These are phyloP conservation scores for Hyphopichia fennica DNA, from an alignment of 1,139 yeast genomes.

Conservation along the genomic window DNA sequence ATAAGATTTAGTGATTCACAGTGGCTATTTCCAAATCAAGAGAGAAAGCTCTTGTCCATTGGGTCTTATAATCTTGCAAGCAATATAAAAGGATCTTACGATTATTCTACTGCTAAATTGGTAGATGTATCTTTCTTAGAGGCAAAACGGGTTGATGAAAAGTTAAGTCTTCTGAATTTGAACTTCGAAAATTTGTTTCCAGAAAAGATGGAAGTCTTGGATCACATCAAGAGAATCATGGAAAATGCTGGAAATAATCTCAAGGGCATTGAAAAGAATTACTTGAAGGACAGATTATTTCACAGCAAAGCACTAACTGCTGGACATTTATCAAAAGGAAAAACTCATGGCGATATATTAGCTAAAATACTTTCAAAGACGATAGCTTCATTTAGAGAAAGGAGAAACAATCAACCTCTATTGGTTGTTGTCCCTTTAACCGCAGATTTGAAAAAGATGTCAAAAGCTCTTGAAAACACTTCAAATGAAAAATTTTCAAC, in stretches of 20 bases:
- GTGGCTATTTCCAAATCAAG: slow-evolving; percentile 15
- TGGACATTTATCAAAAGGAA: neutral
- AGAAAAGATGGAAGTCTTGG: neutral
- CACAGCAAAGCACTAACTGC: neutral
- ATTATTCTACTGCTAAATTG: neutral
- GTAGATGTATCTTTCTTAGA: neutral
- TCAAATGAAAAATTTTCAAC: neutral
- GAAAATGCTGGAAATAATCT: neutral
- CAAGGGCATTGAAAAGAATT: neutral
- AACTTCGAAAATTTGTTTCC: neutral
- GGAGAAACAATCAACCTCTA: neutral
- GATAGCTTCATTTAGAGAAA: neutral
- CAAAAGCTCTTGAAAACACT: neutral
- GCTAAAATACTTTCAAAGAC: neutral
- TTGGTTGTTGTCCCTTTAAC: neutral
- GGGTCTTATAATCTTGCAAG: neutral
- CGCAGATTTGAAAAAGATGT: neutral
- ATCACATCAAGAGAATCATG: neutral
- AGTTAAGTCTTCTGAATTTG: neutral
- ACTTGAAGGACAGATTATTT: neutral
- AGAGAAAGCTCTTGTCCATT: slow-evolving; percentile 5
- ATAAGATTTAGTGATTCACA: slow-evolving; percentile 16
- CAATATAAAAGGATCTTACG: neutral
- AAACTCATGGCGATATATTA: neutral
- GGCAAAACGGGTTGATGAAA: neutral